A percentile compares a stretch with the other conserved stretches of the same genome.
Conservation (phyloP, 768 basidiomycete genomes). For the Boletus subparvulus region DNA sequence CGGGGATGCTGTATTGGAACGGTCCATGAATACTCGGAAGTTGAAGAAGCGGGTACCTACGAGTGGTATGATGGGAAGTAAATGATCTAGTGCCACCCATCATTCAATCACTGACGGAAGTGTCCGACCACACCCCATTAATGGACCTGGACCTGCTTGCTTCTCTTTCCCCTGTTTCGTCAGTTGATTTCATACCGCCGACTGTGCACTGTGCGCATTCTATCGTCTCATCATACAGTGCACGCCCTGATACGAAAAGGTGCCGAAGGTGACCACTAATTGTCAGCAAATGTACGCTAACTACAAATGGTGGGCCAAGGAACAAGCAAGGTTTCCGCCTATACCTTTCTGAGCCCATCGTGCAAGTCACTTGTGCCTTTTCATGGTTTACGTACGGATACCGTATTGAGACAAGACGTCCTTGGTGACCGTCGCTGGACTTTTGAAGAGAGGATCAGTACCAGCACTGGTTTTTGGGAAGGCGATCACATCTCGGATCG, state of each 20-base stretch:
- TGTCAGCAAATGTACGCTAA: not conserved
- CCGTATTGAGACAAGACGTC: conserved; percentile 65
- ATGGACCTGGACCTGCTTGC: not conserved
- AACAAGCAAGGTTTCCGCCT: not conserved
- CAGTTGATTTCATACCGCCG: not conserved
- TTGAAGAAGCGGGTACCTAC: too few relatives aligned
- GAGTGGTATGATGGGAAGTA: too few relatives aligned
- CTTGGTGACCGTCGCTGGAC: conserved; percentile 62
- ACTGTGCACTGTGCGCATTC: not conserved
- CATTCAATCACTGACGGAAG: not conserved
- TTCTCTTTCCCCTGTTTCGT: too few relatives aligned
- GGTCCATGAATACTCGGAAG: too few relatives aligned
- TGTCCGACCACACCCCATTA: too few relatives aligned
- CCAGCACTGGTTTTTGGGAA: conserved; percentile 91
- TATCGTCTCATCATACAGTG: not conserved
- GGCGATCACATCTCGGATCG: conserved; percentile 94
- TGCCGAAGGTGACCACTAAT: conserved; percentile 2
- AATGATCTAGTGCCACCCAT: not conserved
- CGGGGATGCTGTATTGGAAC: not conserved
- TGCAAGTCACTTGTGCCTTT: not conserved
- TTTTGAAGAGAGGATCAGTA: conserved; percentile 84
- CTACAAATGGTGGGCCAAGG: conserved; percentile 1
- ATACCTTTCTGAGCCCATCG: not conserved
- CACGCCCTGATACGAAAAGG: not conserved
- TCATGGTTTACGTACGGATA: conserved; percentile 12